These are phyloP conservation scores for Fusarium camptoceras DNA, from an alignment of 2,329 filamentous ascomycete species.

Conservation along the genomic window DNA sequence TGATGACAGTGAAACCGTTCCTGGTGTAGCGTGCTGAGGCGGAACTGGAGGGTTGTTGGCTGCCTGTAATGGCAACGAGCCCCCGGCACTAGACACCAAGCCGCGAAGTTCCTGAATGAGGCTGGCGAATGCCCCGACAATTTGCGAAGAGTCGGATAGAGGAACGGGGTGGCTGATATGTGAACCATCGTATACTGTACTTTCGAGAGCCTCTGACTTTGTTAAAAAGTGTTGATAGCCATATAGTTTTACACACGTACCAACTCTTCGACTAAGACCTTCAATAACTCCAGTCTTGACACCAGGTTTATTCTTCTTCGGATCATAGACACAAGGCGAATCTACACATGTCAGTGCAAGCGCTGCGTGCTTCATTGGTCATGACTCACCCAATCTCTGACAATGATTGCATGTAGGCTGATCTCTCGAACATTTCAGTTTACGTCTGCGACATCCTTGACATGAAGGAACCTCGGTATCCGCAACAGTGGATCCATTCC, in stretches of 20 bases:
- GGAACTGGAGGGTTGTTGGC: not conserved
- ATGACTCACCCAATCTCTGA: constrained; percentile 21
- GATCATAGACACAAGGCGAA: constrained; percentile 29
- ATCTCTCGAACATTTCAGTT: constrained; percentile 39
- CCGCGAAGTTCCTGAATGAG: constrained; percentile 34
- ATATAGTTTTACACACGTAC: not conserved
- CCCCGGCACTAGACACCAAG: constrained; percentile 9
- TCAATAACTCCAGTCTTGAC: constrained; percentile 36
- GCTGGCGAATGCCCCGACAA: constrained; percentile 30
- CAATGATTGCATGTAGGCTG: constrained; percentile 40
- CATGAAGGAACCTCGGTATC: constrained; percentile 35
- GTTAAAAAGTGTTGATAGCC: not conserved
- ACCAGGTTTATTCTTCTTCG: constrained; percentile 33
- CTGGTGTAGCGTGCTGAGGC: constrained; percentile 9
- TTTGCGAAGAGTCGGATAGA: constrained; percentile 20
- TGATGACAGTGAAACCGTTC: not conserved
- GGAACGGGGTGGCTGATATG: not conserved
- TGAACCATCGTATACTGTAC: constrained; percentile 20
- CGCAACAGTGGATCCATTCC: not conserved
- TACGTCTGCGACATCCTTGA: constrained; percentile 40
- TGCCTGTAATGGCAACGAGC: not conserved
- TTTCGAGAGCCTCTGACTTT: constrained; percentile 32
- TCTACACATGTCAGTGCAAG: constrained; percentile 4
- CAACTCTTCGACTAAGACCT: constrained; percentile 29
- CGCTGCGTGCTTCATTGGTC: rapidly evolving